Evolutionary conservation across 2,329 filamentous ascomycete species (phyloP).

Genomic region (Stachybotrys elegans): DNA sequence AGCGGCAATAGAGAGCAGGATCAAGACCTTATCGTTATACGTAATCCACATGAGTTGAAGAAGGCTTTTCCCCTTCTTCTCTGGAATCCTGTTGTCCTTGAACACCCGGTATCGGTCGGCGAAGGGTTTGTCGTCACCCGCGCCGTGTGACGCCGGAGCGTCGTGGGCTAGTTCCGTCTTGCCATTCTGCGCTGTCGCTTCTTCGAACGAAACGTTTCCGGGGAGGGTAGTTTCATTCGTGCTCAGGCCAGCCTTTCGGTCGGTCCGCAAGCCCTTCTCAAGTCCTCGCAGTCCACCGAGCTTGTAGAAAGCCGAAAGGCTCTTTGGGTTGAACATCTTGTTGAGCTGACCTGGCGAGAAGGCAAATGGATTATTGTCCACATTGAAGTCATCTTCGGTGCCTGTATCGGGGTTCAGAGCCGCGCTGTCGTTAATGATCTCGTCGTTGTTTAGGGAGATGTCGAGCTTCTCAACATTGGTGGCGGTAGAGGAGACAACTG

Average conservation of each 20-base stretch:
- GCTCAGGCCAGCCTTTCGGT: constrained; percentile 69
- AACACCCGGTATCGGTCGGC: constrained; percentile 65
- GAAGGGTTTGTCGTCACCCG: constrained; percentile 33
- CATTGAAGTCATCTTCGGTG: constrained; percentile 69
- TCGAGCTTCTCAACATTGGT: constrained; percentile 36
- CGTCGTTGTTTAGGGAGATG: constrained; percentile 38
- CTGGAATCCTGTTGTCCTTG: constrained; percentile 66
- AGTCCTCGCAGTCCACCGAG: constrained; percentile 74
- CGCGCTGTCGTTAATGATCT: constrained; percentile 59
- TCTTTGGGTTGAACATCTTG: constrained; percentile 89
- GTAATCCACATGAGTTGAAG: constrained; percentile 75
- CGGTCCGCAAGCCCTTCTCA: constrained; percentile 71
- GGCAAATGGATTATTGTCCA: constrained; percentile 78
- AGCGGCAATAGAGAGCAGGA: constrained; percentile 65
- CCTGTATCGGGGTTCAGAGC: constrained; percentile 73
- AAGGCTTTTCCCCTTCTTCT: constrained; percentile 69
- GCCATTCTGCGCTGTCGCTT: constrained; percentile 46
- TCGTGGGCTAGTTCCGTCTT: constrained; percentile 28
- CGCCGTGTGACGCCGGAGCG: constrained; percentile 6
- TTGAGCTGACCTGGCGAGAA: constrained; percentile 78
- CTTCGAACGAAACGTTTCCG: constrained; percentile 65
- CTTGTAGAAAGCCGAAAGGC: constrained; percentile 71
- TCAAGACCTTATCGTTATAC: constrained; percentile 77
- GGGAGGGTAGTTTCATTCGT: constrained; percentile 65
- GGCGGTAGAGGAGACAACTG: constrained; percentile 43